Base-by-base conservation (phyloP, 2,329 filamentous ascomycete genomes). In the Cadophora sp. region DNA sequence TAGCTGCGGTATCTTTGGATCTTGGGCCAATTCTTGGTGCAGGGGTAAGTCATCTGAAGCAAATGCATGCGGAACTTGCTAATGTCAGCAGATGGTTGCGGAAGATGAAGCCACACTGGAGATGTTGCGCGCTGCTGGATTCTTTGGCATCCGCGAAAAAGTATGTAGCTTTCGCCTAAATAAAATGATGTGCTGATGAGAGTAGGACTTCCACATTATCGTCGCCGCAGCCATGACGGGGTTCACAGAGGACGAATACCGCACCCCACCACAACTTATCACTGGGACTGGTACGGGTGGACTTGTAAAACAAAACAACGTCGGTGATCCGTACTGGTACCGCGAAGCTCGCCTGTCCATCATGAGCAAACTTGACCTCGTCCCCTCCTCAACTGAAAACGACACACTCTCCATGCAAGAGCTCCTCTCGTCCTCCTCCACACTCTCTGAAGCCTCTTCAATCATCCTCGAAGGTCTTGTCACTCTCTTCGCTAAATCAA, bases 261-360 rank as follows among this genome's bases (percentile, higher is more conserved):
- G 64, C 5, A 77, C 82, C 40, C 85, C 85, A 0, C 71, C 83
- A 0, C 85, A 86, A 69, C 74, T 87, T 22, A 79, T 85, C n/a
- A 81, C 85, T 24, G 84, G 85, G 7, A 81, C 86, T 14, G 85
- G 85, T 12, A 87, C 85, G 0, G 86, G 86, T 22, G 86, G 86
- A 0, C 79, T 87, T 19, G 80, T 85, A 14, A 76, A 76, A 5
- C 86, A 87, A 71, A 87, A 86, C 74, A 78, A 81, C 64, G 82
- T 83, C 0, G 79, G 81, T 0, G 85, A 87, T 68, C 84, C 85
- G 0, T 87, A 86, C 75, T 87, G 85, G 85, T 80, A 83, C 11
- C 81, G 80, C 6, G 83, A 83, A 0, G 80, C 84, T 0, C 77
- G 86, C 46, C 87, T 85, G 67, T 77, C 80, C 1, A 80, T 82